Evolutionary conservation across 495 filamentous ascomycete genomes (phyloP), one percentile per base, ranked within the genome.

Genomic region (Oidiodendron maius): DNA sequence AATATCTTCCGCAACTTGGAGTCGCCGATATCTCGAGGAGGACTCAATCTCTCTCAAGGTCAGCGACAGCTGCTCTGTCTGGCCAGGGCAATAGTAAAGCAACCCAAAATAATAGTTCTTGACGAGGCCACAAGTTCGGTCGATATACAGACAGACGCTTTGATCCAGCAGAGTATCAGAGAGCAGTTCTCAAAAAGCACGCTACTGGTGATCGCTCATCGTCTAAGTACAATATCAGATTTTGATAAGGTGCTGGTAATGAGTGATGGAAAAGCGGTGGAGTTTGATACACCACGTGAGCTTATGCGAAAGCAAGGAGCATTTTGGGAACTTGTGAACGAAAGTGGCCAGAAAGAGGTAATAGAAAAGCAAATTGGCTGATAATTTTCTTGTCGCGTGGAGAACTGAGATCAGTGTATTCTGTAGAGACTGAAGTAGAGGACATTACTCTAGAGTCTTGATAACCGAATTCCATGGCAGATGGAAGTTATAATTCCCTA

Each of bases 301-400:
- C 36, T 62, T 35, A 22, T 52, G 10, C 25, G 46, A 46, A 44
- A 32, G 13, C 39, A 52, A n/a, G 61, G 54, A 3, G 59, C 59
- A 12, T 84, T 83, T 54, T 63, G 64, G 49, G 74, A 66, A 40
- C 64, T 84, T 67, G 73, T 81, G 24, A 67, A 71, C 35, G 70
- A 71, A 44, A 81, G 76, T 62, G 78, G 76, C 3, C 79, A 82
- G 61, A 69, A 57, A 50, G 66, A 64, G n/a, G n/a, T n/a, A n/a
- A n/a, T n/a, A n/a, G n/a, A n/a, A n/a, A n/a, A n/a, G n/a, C n/a
- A n/a, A n/a, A n/a, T n/a, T n/a, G n/a, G n/a, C n/a, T n/a, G n/a
- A n/a, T n/a, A n/a, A n/a, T n/a, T n/a, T n/a, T n/a, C n/a, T n/a
- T n/a, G n/a, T n/a, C n/a, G n/a, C n/a, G n/a, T n/a, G n/a, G n/a